Percentiles rank a stretch among this genome's conserved stretches.
Conservation (phyloP, 306 rosid species). For the Malus fusca region DNA sequence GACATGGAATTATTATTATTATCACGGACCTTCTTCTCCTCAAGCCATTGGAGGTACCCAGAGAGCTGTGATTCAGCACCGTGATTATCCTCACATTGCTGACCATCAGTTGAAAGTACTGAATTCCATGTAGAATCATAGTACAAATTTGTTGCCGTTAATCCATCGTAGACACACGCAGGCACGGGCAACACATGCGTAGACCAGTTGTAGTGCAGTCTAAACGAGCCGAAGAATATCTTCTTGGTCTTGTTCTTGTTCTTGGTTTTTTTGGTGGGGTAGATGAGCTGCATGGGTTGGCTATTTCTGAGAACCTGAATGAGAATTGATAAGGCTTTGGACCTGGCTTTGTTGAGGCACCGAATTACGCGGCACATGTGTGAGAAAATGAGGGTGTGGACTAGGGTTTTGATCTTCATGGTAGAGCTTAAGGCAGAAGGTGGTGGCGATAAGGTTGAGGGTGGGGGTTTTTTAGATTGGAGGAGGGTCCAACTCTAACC, state of each 20-base stretch:
- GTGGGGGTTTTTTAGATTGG: slow-evolving; percentile 30
- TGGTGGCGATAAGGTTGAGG: slow-evolving; percentile 30
- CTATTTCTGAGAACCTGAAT: slow-evolving; percentile 18
- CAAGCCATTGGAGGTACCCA: slow-evolving; percentile 81
- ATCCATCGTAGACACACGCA: slow-evolving; percentile 33
- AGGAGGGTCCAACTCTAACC: slow-evolving; percentile 33
- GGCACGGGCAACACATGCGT: slow-evolving; percentile 59
- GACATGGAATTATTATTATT: not conserved
- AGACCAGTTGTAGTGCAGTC: slow-evolving; percentile 89
- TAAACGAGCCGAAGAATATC: slow-evolving; percentile 64
- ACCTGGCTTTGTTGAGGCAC: slow-evolving; percentile 45
- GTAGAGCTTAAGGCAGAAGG: slow-evolving; percentile 24
- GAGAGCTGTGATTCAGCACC: slow-evolving; percentile 41
- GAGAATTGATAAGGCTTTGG: slow-evolving; percentile 39
- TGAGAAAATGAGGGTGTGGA: slow-evolving; percentile 55
- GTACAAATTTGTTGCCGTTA: slow-evolving; percentile 19
- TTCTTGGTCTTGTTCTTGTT: slow-evolving; percentile 28
- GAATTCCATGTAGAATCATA: slow-evolving; percentile 41
- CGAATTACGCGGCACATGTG: slow-evolving; percentile 50
- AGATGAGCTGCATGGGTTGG: slow-evolving; percentile 20
- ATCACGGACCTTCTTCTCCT: slow-evolving; percentile 36
- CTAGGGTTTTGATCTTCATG: slow-evolving; percentile 48
- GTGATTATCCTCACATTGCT: not conserved
- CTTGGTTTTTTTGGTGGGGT: slow-evolving; percentile 9
- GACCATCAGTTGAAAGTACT: slow-evolving; percentile 5